Evolutionary conservation across 2,329 filamentous ascomycete genomes (phyloP).

Genomic region (Colletotrichum brevisporum): DNA sequence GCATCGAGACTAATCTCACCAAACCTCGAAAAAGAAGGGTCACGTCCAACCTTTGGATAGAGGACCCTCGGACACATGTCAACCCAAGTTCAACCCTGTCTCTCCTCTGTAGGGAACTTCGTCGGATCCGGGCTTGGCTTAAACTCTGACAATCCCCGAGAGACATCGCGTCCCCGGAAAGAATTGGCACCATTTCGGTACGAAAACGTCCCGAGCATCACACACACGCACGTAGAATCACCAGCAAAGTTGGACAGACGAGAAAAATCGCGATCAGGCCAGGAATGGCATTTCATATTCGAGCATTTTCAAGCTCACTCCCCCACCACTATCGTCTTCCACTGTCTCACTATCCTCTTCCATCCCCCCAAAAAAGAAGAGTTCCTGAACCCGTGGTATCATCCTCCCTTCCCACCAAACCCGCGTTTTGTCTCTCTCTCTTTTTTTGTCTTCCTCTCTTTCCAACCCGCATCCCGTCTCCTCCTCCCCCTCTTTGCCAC

Average conservation of each 20-base stretch:
- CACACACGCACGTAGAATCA: too few relatives aligned
- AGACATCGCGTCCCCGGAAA: background rate
- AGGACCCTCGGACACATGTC: background rate
- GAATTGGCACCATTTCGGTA: too few relatives aligned
- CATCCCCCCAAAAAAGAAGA: background rate
- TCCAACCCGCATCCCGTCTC: background rate
- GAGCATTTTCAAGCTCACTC: conserved; percentile 33
- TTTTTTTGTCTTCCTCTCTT: conserved; percentile 16
- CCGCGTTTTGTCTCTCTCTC: background rate
- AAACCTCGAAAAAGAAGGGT: background rate
- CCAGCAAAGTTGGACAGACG: background rate
- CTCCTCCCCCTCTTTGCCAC: background rate
- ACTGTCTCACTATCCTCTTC: conserved; percentile 7
- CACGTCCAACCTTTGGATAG: background rate
- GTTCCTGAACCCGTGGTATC: conserved; percentile 36
- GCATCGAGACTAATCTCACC: too few relatives aligned
- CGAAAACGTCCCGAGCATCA: too few relatives aligned
- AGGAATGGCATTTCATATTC: conserved; percentile 40
- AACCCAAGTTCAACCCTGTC: too few relatives aligned
- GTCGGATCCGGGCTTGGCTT: background rate
- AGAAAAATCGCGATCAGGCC: conserved; percentile 10
- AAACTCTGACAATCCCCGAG: background rate
- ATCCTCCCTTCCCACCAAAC: conserved; percentile 32
- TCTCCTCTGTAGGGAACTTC: too few relatives aligned
- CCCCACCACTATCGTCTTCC: conserved; percentile 1